A percentile compares a stretch with the other conserved stretches of the same genome.
These are phyloP conservation scores for Vanrija pseudolonga DNA, from an alignment of 1,284 basidiomycete species.

Conservation along the genomic window DNA sequence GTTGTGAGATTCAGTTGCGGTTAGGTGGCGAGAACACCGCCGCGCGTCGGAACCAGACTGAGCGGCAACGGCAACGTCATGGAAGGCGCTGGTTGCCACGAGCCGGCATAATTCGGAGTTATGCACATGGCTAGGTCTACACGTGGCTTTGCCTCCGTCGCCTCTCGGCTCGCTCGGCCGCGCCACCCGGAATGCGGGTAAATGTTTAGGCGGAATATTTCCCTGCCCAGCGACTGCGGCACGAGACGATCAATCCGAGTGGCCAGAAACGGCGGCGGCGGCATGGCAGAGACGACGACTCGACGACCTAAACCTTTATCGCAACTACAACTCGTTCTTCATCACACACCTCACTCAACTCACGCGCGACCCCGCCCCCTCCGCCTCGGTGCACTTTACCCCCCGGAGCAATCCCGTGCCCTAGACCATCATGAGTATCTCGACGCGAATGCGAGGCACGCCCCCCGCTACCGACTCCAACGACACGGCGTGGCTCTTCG, in stretches of 20 bases:
- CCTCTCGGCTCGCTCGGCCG: not conserved
- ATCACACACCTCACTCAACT: not conserved
- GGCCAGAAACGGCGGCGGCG: too few species aligned
- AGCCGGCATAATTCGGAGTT: too few species aligned
- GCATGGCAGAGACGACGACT: too few species aligned
- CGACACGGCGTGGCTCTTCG: slow-evolving; percentile 13
- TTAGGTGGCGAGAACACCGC: not conserved
- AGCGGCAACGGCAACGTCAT: too few species aligned
- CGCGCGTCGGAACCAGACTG: too few species aligned
- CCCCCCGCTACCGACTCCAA: not conserved
- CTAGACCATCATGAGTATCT: slow-evolving; percentile 2
- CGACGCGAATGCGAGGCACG: not conserved
- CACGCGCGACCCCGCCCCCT: slow-evolving; percentile 4
- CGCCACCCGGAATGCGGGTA: slow-evolving; percentile 16
- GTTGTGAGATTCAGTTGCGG: not conserved
- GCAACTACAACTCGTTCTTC: not conserved
- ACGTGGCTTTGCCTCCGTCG: not conserved
- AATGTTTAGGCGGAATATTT: slow-evolving; percentile 8
- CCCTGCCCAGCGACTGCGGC: too few species aligned
- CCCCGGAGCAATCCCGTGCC: slow-evolving; percentile 3
- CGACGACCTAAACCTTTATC: not conserved
- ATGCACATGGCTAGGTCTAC: too few species aligned
- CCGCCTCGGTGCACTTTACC: slow-evolving; percentile 3
- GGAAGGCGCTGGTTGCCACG: too few species aligned
- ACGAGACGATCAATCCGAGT: too few species aligned